Evolutionary conservation across 139 green algal species (phyloP).

Genomic region (Tetradesmus lagerheimii): DNA sequence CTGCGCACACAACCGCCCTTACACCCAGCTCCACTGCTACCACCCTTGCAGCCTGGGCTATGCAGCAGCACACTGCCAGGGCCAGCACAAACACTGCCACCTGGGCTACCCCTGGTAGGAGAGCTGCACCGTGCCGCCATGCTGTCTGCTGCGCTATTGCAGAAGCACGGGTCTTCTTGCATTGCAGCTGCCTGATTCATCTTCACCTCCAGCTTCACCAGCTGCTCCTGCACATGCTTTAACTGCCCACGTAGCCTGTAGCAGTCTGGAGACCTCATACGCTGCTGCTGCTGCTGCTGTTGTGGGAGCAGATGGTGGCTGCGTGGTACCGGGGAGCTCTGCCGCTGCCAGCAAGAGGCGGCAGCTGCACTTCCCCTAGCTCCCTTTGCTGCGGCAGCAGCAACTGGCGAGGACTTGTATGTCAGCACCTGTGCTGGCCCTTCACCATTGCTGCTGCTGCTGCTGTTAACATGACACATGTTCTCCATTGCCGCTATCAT

Average conservation of each 20-base stretch:
- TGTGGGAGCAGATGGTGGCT: neutral
- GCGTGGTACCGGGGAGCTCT: neutral
- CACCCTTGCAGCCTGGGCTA: neutral
- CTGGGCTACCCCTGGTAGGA: neutral
- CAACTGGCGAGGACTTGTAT: neutral
- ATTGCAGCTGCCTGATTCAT: conserved; percentile 29
- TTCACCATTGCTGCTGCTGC: neutral
- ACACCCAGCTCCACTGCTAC: neutral
- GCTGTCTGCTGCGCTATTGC: neutral
- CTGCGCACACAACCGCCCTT: conserved; percentile 16
- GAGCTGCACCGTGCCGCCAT: neutral
- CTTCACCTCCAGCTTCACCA: conserved; percentile 32
- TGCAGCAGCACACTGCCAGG: neutral
- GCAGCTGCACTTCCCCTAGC: neutral
- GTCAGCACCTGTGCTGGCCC: neutral
- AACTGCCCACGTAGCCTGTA: conserved; percentile 31
- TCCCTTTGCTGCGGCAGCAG: neutral
- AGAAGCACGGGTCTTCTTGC: neutral
- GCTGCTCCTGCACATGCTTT: conserved; percentile 11
- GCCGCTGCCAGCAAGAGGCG: neutral
- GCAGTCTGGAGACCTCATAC: conserved; percentile 2
- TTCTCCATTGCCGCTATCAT: conserved; percentile 1
- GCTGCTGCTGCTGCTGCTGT: neutral
- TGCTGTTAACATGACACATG: neutral
- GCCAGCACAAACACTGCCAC: neutral